Evolutionary conservation across 164 flowering plant species (phyloP), one percentile per base, ranked within the genome.

Genomic region (Malania oleifera): DNA sequence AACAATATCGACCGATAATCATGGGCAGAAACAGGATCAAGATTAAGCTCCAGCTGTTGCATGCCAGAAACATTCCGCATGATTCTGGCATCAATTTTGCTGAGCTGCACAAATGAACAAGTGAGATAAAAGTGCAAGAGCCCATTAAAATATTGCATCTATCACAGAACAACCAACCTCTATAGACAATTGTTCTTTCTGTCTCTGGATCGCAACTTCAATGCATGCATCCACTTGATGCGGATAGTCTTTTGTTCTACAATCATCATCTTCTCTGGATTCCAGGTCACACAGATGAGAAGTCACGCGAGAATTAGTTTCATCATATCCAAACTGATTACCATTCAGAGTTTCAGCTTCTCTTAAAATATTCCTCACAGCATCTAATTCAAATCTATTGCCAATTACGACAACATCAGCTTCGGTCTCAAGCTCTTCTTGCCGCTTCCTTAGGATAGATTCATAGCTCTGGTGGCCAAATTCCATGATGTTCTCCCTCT

Each of bases 81-180:
- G 31, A 95, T 80, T 57, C 77, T 73, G 43, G 86, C 98, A 77
- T 95, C 99, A 64, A 83, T 70, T 84, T 84, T 95, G 79, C 93
- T 83, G 23, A 95, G 80, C 99, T 95, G 96, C 80, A 80, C 17
- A 27, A 50, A 25, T 34, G 51, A 63, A 70, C 31, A 70, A 59
- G 52, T 67, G 12, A 72, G 70, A 68, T 41, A 68, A 60, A 50
- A 40, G 7, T 13, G 47, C 26, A 41, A 59, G 31, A 19, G 58
- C 24, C 27, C 11, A 9, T 13, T 29, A 19, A 40, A 34, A 31
- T 34, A 20, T 31, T 26, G 49, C 22, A 66, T 39, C 39, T 19
- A 55, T 20, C 56, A 59, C 41, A 25, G 59, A 71, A 24, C 58
- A 52, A 67, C 80, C 20, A 60, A 90, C 99, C 98, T 95, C 96